A percentile compares a stretch with the other conserved stretches of the same genome.
These are phyloP conservation scores for Ogataea nonfermentans DNA, from an alignment of 805 yeast species.

Conservation along the genomic window DNA sequence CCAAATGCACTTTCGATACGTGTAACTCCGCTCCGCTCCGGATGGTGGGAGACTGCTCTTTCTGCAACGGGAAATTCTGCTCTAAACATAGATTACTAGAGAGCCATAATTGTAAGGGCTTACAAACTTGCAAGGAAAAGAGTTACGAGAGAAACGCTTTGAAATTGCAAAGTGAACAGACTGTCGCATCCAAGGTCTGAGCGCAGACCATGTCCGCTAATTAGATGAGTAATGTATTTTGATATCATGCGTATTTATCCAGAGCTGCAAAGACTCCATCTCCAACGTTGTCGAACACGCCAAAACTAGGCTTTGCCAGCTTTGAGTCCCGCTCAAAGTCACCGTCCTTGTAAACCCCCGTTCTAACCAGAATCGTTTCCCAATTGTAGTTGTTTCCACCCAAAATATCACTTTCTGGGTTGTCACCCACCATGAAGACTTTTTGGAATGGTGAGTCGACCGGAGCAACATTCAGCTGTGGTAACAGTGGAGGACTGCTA, in stretches of 20 bases:
- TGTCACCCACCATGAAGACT: constrained; percentile 97
- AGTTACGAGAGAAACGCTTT: constrained; percentile 83
- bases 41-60: constrained; percentile 79
- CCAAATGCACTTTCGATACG: constrained; percentile 48
- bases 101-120: constrained; percentile 76
- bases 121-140: constrained; percentile 75
- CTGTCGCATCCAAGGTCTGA: constrained; percentile 69
- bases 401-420: constrained; percentile 86
- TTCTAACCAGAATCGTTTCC: constrained; percentile 78
- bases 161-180: constrained; percentile 79
- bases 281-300: constrained; percentile 48
- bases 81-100: constrained; percentile 84
- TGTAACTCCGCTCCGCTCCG: constrained; percentile 67
- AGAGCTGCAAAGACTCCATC: constrained; percentile 40
- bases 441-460: constrained; percentile 44
- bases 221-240: constrained; percentile 13
- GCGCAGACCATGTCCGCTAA: constrained; percentile 9
- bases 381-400: constrained; percentile 91
- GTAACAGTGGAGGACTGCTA: constrained; percentile 33
- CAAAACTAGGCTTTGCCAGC: constrained; percentile 46
- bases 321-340: constrained; percentile 39
- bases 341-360: constrained; percentile 79
- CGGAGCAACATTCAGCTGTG: constrained; percentile 44
- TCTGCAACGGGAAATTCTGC: constrained; percentile 82
- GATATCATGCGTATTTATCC: constrained; percentile 14